Evolutionary conservation across 331 rosid genomes (phyloP).

Genomic region (Pyracantha coccinea): DNA sequence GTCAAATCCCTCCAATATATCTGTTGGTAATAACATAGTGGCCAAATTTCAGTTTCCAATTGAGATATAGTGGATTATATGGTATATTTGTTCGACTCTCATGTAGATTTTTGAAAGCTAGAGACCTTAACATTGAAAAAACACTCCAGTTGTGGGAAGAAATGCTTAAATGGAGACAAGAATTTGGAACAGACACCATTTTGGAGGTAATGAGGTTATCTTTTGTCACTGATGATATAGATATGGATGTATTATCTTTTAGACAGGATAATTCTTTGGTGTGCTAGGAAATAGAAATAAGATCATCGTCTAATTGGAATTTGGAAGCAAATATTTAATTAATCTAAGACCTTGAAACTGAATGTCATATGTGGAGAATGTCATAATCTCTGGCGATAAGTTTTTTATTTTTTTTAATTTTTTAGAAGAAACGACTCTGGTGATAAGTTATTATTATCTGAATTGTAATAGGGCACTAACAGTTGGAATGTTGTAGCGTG

Average conservation of each 20-base stretch:
- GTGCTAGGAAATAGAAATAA: background rate
- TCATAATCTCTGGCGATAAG: no score
- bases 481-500: background rate
- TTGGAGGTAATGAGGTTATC: conserved; percentile 55
- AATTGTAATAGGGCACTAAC: background rate
- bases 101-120: conserved; percentile 76
- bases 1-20: background rate
- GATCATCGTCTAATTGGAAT: background rate
- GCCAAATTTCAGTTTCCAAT: background rate
- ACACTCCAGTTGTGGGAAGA: conserved; percentile 86
- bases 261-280: background rate
- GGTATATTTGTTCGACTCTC: background rate
- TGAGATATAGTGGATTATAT: background rate
- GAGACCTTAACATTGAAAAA: conserved; percentile 66
- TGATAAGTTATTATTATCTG: background rate
- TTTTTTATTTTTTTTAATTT: no score
- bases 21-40: background rate
- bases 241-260: background rate
- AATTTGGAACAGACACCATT: conserved; percentile 76
- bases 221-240: background rate
- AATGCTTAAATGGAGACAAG: conserved; percentile 89
- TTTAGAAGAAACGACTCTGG: no score
- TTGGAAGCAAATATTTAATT: background rate
- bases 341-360: background rate
- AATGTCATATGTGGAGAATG: background rate